A percentile compares a stretch with the other conserved stretches of the same genome.
Evolutionary conservation across 768 basidiomycete genomes (phyloP).

Genomic region (Termitomyces sp.): DNA sequence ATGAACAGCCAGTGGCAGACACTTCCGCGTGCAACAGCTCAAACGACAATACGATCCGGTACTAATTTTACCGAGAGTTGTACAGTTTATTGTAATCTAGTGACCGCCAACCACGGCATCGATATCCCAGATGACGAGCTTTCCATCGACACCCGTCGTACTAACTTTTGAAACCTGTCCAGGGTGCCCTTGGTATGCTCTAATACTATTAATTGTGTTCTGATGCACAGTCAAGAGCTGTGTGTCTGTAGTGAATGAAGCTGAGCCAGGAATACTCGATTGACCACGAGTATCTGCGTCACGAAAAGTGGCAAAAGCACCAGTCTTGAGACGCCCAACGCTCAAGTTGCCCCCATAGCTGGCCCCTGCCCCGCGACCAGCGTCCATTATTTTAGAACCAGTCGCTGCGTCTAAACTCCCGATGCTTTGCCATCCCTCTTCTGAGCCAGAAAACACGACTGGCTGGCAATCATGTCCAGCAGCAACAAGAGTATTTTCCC

Average conservation of each 20-base stretch:
- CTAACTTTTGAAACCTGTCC: conserved; percentile 72
- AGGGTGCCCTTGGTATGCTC: conserved; percentile 60
- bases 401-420: conserved; percentile 86
- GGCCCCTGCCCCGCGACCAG: conserved; percentile 30
- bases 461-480: conserved; percentile 99
- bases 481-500: conserved; percentile 77
- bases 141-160: conserved; percentile 92
- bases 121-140: conserved; percentile 88
- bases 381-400: conserved; percentile 36
- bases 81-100: conserved; percentile 1
- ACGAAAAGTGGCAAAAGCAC: conserved; percentile 92
- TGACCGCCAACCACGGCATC: conserved; percentile 41
- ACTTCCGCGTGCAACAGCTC: conserved; percentile 17
- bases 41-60: conserved; percentile 23
- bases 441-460: conserved; percentile 72
- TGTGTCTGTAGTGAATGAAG: conserved; percentile 43
- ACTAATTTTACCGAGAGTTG: background rate
- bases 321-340: conserved; percentile 80
- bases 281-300: conserved; percentile 83
- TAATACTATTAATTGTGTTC: conserved; percentile 94
- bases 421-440: conserved; percentile 71
- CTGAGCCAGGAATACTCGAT: conserved; percentile 24
- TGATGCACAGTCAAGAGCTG: conserved; percentile 91
- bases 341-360: conserved; percentile 41
- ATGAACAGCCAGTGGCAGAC: conserved; percentile 54